These are phyloP conservation scores for Chlamydomonas schloesseri DNA, from an alignment of 139 green algal species.

Conservation along the genomic window DNA sequence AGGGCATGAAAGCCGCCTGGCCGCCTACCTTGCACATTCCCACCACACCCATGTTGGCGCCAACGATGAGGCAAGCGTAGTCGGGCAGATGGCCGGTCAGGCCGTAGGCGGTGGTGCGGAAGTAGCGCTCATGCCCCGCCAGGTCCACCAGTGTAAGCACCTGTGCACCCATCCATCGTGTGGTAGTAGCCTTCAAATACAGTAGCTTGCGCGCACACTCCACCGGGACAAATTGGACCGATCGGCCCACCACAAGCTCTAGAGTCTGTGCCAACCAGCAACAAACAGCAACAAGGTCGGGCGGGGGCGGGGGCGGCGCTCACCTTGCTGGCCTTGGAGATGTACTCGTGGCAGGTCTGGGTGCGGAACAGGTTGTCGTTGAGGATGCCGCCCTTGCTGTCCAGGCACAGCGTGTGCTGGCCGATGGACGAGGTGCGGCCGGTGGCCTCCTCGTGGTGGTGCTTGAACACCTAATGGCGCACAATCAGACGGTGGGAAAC, in stretches of 20 bases:
- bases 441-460: conserved; percentile 88
- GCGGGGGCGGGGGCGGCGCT: too few species aligned
- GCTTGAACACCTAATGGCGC: conserved; percentile 93
- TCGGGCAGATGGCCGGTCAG: conserved; percentile 83
- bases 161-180: too few species aligned
- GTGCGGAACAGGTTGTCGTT: conserved; percentile 87
- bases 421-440: conserved; percentile 92
- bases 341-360: conserved; percentile 83
- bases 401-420: conserved; percentile 92
- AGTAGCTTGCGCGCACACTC: too few species aligned
- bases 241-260: too few species aligned
- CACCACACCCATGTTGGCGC: conserved; percentile 86
- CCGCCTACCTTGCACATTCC: conserved; percentile 70
- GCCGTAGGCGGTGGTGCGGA: conserved; percentile 76
- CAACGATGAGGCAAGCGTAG: conserved; percentile 87
- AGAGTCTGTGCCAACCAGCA: too few species aligned
- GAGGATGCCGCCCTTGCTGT: conserved; percentile 76
- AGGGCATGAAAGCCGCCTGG: too few species aligned
- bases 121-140: conserved; percentile 93
- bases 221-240: too few species aligned
- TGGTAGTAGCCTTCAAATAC: too few species aligned
- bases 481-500: too few species aligned
- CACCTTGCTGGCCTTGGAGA: conserved; percentile 80
- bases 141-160: conserved; percentile 93
- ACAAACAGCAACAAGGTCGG: too few species aligned